Conservation (phyloP, 768 basidiomycete genomes). For the Hypsizygus marmoreus region DNA sequence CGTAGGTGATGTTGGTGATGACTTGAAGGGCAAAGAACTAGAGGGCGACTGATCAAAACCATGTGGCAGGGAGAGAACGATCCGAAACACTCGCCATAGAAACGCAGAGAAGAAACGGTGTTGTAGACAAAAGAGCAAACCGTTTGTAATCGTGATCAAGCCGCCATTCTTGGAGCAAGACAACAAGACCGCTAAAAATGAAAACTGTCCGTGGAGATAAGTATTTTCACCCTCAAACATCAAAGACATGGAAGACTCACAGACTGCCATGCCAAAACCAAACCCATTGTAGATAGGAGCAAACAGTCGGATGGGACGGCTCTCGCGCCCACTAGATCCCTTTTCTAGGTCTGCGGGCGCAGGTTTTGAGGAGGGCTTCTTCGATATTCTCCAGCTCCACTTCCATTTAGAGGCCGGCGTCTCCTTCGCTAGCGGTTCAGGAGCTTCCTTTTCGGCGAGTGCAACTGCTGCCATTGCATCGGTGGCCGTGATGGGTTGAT, state of each 20-base stretch:
- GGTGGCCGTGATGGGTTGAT: slow-evolving; percentile 25
- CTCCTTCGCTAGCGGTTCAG: slow-evolving; percentile 17
- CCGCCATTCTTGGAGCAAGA: slow-evolving; percentile 65
- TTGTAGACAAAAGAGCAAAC: slow-evolving; percentile 64
- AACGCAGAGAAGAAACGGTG: slow-evolving; percentile 76
- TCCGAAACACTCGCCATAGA: slow-evolving; percentile 53
- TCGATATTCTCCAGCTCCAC: slow-evolving; percentile 51
- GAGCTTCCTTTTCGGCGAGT: slow-evolving; percentile 31
- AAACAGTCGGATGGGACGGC: slow-evolving; percentile 59
- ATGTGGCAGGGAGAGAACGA: not conserved
- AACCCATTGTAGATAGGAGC: slow-evolving; percentile 77
- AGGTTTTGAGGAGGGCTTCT: slow-evolving; percentile 31
- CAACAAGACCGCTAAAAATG: slow-evolving; percentile 58
- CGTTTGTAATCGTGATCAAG: slow-evolving; percentile 65
- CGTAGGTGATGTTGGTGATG: slow-evolving; percentile 61
- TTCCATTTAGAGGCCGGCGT: slow-evolving; percentile 29
- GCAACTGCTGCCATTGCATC: slow-evolving; percentile 34
- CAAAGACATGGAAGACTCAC: too few relatives aligned
- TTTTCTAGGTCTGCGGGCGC: slow-evolving; percentile 53
- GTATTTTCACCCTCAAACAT: too few relatives aligned
- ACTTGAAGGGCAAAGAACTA: slow-evolving; percentile 80
- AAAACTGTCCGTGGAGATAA: too few relatives aligned
- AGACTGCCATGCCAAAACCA: slow-evolving; percentile 64
- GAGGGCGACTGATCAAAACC: not conserved
- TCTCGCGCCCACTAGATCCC: slow-evolving; percentile 32